phyloP scores from a whole-genome alignment of 1,139 yeast species.

The Nakaseomyces kungkrabaensis region DNA sequence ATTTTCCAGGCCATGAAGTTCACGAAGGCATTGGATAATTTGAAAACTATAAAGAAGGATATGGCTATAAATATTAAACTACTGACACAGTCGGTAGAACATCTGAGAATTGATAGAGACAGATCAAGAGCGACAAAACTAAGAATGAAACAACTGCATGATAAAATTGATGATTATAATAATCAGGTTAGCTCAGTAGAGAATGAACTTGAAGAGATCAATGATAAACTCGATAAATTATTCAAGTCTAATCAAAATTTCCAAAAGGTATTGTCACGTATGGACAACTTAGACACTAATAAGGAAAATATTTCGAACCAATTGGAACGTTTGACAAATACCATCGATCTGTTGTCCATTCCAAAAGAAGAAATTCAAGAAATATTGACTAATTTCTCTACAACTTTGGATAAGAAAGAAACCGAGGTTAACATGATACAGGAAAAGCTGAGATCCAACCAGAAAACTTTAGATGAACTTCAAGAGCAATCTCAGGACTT shows the following conservation, averaged over 20 bases:
- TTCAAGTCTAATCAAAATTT: slow-evolving; percentile 76
- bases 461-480: slow-evolving; percentile 10
- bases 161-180: slow-evolving; percentile 38
- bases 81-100: slow-evolving; percentile 68
- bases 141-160: slow-evolving; percentile 38
- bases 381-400: slow-evolving; percentile 46
- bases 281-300: slow-evolving; percentile 48
- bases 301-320: slow-evolving; percentile 39
- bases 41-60: slow-evolving; percentile 69
- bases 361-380: slow-evolving; percentile 42
- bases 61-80: slow-evolving; percentile 65
- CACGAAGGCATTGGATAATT: slow-evolving; percentile 77
- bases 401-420: slow-evolving; percentile 35
- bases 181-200: slow-evolving; percentile 44
- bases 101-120: slow-evolving; percentile 60
- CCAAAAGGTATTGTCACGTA: slow-evolving; percentile 57
- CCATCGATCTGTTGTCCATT: slow-evolving; percentile 39
- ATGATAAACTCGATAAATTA: slow-evolving; percentile 49
- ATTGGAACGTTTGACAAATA: slow-evolving; percentile 37
- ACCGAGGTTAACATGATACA: slow-evolving; percentile 21
- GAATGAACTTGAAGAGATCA: slow-evolving; percentile 41
- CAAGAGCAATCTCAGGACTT: slow-evolving; percentile 32
- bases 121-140: slow-evolving; percentile 53
- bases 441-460: slow-evolving; percentile 15
- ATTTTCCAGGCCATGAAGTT: slow-evolving; percentile 92